Conservation (phyloP, 2,329 filamentous ascomycete genomes). For the Beauveria brongniartii region DNA sequence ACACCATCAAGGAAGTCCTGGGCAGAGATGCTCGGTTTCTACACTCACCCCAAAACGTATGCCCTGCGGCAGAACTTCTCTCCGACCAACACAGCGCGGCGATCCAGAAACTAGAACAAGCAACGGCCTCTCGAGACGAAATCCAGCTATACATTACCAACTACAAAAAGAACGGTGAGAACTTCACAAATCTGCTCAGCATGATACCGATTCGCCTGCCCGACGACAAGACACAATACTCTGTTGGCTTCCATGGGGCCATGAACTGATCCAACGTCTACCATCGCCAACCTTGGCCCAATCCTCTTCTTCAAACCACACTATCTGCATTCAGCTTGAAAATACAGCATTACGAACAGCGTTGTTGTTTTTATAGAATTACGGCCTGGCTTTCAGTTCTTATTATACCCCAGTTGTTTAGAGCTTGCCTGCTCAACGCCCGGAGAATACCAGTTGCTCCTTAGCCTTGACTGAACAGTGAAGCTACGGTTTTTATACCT, state of each 20-base stretch:
- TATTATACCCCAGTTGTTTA: conserved; percentile 7
- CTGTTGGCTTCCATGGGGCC: conserved; percentile 75
- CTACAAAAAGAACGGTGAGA: conserved; percentile 71
- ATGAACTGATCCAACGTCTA: conserved; percentile 20
- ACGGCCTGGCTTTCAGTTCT: background rate
- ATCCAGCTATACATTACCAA: conserved; percentile 57
- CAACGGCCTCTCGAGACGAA: conserved; percentile 37
- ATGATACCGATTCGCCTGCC: conserved; percentile 74
- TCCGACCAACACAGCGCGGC: conserved; percentile 38
- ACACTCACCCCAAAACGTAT: conserved; percentile 58
- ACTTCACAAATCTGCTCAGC: conserved; percentile 75
- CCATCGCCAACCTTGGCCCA: background rate
- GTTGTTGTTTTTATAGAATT: background rate
- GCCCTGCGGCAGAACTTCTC: background rate
- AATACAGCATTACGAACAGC: background rate
- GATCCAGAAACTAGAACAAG: conserved; percentile 44
- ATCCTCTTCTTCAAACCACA: background rate
- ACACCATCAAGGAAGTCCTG: conserved; percentile 63
- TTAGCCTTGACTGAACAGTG: background rate
- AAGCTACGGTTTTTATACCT: conserved; percentile 1
- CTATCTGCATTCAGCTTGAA: background rate
- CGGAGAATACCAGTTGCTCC: background rate
- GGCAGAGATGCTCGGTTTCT: conserved; percentile 81
- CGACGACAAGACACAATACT: conserved; percentile 57
- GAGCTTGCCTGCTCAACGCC: background rate